A percentile compares a stretch with the other conserved stretches of the same genome.
These are phyloP conservation scores for Schizopora paradoxa DNA, from an alignment of 1,284 basidiomycete genomes.

Conservation along the genomic window DNA sequence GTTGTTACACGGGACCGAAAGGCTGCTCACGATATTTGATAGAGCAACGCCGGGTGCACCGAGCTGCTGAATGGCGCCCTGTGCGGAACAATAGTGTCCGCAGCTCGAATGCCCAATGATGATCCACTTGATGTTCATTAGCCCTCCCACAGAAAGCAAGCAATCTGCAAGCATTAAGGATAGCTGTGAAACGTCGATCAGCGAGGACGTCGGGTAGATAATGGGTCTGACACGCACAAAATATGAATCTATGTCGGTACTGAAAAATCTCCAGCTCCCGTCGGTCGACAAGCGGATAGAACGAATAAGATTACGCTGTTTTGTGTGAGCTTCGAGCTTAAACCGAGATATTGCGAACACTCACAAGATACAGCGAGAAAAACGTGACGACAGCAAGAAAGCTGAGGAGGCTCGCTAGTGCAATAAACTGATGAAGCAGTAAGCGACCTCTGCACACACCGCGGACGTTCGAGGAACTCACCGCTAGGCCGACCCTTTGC, in stretches of 20 bases:
- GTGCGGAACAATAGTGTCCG: slow-evolving; percentile 11
- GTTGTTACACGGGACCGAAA: too few relatives aligned
- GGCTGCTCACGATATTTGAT: slow-evolving; percentile 14
- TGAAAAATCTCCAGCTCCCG: background rate
- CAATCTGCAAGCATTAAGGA: slow-evolving; percentile 14
- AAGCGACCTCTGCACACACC: background rate
- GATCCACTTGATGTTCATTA: slow-evolving; percentile 14
- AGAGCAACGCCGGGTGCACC: slow-evolving; percentile 12
- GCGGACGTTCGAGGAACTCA: too few relatives aligned
- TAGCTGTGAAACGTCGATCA: slow-evolving; percentile 7
- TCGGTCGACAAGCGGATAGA: background rate
- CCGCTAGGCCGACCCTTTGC: too few relatives aligned
- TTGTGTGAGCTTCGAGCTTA: background rate
- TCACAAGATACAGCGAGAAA: slow-evolving; percentile 10
- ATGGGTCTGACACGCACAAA: slow-evolving; percentile 8
- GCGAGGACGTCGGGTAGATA: background rate
- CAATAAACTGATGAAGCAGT: slow-evolving; percentile 3
- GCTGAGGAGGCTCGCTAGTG: slow-evolving; percentile 3
- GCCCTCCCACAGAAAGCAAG: slow-evolving; percentile 13
- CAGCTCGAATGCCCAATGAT: slow-evolving; percentile 3
- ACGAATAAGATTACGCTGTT: background rate
- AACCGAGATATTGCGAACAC: background rate
- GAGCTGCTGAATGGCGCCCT: slow-evolving; percentile 12
- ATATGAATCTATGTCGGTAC: slow-evolving; percentile 11
- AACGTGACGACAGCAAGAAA: slow-evolving; percentile 3